phyloP scores from a whole-genome alignment of 805 yeast genomes.

The Peterozyma toletana region DNA sequence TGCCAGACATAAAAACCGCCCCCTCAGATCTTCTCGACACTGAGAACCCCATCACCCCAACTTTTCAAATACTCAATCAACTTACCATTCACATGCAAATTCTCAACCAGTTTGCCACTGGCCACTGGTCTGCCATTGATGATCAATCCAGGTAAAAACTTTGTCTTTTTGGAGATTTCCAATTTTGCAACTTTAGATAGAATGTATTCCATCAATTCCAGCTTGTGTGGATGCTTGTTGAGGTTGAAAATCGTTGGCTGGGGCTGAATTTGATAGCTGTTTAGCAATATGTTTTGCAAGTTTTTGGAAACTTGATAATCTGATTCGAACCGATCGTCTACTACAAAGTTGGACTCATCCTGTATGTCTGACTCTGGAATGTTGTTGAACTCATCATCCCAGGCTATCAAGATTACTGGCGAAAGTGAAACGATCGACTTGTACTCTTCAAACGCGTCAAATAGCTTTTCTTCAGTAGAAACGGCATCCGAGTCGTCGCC shows the following conservation, averaged over 20 bases:
- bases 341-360: background rate
- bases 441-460: constrained; percentile 19
- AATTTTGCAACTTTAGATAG: constrained; percentile 10
- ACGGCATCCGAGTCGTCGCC: constrained; percentile 30
- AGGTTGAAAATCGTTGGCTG: constrained; percentile 26
- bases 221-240: constrained; percentile 24
- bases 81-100: constrained; percentile 14
- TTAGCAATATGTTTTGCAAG: constrained; percentile 16
- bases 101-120: constrained; percentile 19
- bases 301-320: constrained; percentile 8
- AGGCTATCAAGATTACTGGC: constrained; percentile 21
- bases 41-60: constrained; percentile 23
- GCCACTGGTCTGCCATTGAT: constrained; percentile 27
- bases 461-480: background rate
- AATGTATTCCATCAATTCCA: constrained; percentile 19
- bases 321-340: background rate
- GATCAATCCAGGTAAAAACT: constrained; percentile 23
- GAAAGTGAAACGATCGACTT: constrained; percentile 25
- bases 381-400: constrained; percentile 14
- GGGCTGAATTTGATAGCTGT: constrained; percentile 22
- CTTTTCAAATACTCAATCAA: constrained; percentile 18
- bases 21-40: constrained; percentile 12
- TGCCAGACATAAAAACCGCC: background rate
- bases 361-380: background rate
- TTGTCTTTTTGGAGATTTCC: constrained; percentile 12